Conservation (phyloP, 768 basidiomycete genomes). For the Pleurotus tuber-regium region DNA sequence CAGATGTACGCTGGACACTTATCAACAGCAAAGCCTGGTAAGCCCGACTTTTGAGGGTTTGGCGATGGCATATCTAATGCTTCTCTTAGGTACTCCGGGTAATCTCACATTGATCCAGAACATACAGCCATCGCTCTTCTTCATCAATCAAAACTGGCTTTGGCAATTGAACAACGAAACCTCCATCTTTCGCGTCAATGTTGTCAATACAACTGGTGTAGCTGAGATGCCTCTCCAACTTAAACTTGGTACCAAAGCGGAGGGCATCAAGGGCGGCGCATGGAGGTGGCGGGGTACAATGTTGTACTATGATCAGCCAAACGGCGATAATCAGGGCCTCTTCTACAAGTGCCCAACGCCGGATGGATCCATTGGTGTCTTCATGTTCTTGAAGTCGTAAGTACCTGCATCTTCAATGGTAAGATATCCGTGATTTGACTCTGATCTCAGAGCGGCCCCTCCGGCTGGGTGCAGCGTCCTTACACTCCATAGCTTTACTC, state of each 20-base stretch:
- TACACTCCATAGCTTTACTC: constrained; percentile 36
- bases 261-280: constrained; percentile 37
- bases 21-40: constrained; percentile 31
- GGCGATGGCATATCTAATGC: neutral
- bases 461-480: constrained; percentile 33
- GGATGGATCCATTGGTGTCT: constrained; percentile 40
- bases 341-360: constrained; percentile 40
- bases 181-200: constrained; percentile 51
- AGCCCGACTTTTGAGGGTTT: neutral
- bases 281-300: constrained; percentile 59
- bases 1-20: constrained; percentile 27
- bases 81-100: constrained; percentile 38
- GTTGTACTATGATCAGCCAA: constrained; percentile 49
- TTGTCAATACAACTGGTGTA: constrained; percentile 46
- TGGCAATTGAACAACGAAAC: constrained; percentile 57
- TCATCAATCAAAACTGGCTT: constrained; percentile 48
- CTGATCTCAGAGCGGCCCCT: constrained; percentile 27
- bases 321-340: constrained; percentile 38
- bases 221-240: constrained; percentile 48
- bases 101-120: constrained; percentile 43
- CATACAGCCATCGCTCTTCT: constrained; percentile 46
- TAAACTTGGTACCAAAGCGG: constrained; percentile 33
- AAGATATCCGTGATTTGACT: neutral
- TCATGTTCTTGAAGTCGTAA: constrained; percentile 46
- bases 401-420: constrained; percentile 18